These are phyloP conservation scores for Helicocarpus griseus DNA, from an alignment of 2,329 filamentous ascomycete species.

Conservation along the genomic window DNA sequence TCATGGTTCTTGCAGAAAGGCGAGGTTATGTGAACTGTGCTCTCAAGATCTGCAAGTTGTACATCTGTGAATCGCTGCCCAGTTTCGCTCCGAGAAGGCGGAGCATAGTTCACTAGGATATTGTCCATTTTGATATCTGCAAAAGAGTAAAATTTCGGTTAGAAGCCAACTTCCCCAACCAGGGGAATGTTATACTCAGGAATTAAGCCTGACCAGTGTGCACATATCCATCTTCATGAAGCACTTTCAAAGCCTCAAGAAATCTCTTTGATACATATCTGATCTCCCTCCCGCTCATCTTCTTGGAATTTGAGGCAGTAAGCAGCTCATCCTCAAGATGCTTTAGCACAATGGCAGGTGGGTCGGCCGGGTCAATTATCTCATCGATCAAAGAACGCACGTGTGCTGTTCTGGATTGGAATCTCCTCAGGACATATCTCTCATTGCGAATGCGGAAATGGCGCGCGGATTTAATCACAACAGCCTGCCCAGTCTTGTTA, in stretches of 20 bases:
- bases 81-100: background rate
- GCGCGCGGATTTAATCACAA: constrained; percentile 6
- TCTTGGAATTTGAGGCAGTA: constrained; percentile 4
- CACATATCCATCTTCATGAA: constrained; percentile 12
- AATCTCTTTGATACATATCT: constrained; percentile 11
- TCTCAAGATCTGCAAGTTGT: constrained; percentile 15
- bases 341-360: constrained; percentile 11
- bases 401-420: constrained; percentile 6
- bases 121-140: constrained; percentile 16
- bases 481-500: constrained; percentile 1
- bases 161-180: background rate
- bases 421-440: constrained; percentile 8
- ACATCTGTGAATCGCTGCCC: constrained; percentile 12
- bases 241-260: constrained; percentile 9
- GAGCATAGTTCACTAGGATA: constrained; percentile 15
- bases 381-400: constrained; percentile 11
- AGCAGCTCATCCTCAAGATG: constrained; percentile 13
- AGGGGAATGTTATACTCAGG: background rate
- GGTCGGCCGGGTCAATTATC: constrained; percentile 8
- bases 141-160: background rate
- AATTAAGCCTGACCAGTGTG: constrained; percentile 8
- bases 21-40: constrained; percentile 10
- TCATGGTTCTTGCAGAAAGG: constrained; percentile 7
- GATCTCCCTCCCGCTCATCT: constrained; percentile 9
- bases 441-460: constrained; percentile 10